These are phyloP conservation scores for Hericium coralloides DNA, from an alignment of 768 basidiomycete genomes.

Conservation along the genomic window DNA sequence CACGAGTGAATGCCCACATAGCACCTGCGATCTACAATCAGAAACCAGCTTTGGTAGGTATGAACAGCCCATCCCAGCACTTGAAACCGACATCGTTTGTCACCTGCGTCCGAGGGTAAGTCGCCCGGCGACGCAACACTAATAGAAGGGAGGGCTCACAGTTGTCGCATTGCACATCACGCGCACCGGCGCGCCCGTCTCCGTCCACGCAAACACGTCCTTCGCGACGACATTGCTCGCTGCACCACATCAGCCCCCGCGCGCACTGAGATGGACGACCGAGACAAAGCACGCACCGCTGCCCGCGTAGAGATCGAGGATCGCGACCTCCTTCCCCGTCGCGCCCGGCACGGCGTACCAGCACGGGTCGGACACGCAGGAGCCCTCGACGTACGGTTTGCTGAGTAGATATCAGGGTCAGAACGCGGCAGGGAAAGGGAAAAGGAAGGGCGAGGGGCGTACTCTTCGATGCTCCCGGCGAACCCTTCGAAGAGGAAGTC, in stretches of 20 bases:
- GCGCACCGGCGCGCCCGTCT: not conserved
- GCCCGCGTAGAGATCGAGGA: conserved; percentile 49
- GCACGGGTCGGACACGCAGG: conserved; percentile 51
- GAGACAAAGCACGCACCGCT: conserved; percentile 32
- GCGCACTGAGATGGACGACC: not conserved
- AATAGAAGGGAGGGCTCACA: not conserved
- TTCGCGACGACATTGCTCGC: not conserved
- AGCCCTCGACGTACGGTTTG: conserved; percentile 35
- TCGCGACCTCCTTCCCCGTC: conserved; percentile 38
- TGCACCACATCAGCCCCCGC: not conserved
- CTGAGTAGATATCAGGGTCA: not conserved
- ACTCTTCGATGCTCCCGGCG: not conserved
- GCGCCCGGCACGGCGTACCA: conserved; percentile 35
- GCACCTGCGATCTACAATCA: not conserved
- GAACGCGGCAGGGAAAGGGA: not conserved
- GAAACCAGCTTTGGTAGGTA: conserved; percentile 28
- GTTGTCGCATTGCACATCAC: not conserved
- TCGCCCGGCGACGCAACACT: not conserved
- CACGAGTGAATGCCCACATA: no score
- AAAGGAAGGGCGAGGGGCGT: not conserved
- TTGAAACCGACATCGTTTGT: conserved; percentile 40
- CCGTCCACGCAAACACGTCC: not conserved
- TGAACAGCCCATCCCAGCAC: conserved; percentile 38
- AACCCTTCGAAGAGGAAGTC: not conserved
- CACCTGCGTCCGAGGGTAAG: conserved; percentile 21